Percentiles rank a stretch among this genome's conserved stretches.
Conservation (phyloP, 2,329 filamentous ascomycete species). For the Apiospora pterosperma region DNA sequence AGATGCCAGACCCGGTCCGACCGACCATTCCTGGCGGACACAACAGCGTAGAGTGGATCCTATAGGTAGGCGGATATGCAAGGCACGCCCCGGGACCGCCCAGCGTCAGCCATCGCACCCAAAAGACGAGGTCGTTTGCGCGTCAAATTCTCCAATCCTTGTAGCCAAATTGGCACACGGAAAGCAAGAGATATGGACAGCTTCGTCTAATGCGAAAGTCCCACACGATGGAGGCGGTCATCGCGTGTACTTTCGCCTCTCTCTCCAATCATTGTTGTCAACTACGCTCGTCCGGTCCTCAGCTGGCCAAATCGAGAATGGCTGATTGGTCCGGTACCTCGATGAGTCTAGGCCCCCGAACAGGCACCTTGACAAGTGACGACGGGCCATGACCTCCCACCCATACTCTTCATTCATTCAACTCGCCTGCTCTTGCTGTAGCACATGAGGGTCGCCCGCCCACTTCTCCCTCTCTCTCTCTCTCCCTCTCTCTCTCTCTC, state of each 20-base stretch:
- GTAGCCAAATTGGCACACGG: background rate
- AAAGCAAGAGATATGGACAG: background rate
- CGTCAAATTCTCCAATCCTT: background rate
- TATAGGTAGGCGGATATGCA: background rate
- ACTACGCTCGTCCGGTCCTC: background rate
- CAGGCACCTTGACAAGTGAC: background rate
- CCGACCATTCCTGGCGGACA: background rate
- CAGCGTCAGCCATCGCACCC: conserved; percentile 1
- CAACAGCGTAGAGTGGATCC: background rate
- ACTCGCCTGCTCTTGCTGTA: too few species aligned
- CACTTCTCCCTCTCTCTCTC: too few species aligned
- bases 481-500: too few species aligned
- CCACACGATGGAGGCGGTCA: background rate
- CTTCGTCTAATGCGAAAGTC: background rate
- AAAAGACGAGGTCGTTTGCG: background rate
- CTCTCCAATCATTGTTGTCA: background rate
- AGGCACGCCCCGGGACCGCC: background rate
- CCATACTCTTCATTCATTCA: background rate
- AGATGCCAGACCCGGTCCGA: background rate
- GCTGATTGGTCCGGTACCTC: conserved; percentile 2
- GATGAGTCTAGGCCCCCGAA: conserved; percentile 1
- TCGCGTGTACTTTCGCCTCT: background rate
- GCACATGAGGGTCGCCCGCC: too few species aligned
- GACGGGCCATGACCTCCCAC: background rate
- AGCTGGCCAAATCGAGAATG: background rate